Evolutionary conservation across 805 yeast species (phyloP).

Genomic region (Teunomyces gatunensis): DNA sequence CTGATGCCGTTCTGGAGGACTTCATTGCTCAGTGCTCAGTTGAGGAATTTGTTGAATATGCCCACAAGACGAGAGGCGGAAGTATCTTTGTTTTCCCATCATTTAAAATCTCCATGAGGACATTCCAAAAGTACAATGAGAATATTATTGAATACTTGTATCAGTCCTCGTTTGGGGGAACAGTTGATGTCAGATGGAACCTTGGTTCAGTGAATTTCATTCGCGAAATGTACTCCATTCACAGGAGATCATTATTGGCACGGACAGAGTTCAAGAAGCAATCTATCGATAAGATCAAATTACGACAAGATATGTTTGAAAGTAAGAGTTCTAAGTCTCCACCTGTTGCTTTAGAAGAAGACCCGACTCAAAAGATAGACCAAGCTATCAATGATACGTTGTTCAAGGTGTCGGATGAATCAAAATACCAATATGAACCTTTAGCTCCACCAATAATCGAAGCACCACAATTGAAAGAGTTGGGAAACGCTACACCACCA

Average conservation of each 20-base stretch:
- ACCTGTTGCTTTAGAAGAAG: conserved; percentile 15
- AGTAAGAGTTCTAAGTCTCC: conserved; percentile 9
- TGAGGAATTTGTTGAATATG: conserved; percentile 52
- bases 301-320: conserved; percentile 26
- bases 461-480: conserved; percentile 83
- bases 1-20: conserved; percentile 50
- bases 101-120: conserved; percentile 68
- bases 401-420: conserved; percentile 33
- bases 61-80: conserved; percentile 71
- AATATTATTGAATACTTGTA: conserved; percentile 64
- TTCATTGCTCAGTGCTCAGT: conserved; percentile 45
- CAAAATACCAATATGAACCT: conserved; percentile 57
- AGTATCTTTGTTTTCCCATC: conserved; percentile 78
- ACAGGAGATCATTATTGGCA: conserved; percentile 67
- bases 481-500: conserved; percentile 98
- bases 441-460: conserved; percentile 77
- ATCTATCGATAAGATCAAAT: conserved; percentile 27
- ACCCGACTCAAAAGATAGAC: conserved; percentile 27
- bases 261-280: conserved; percentile 42
- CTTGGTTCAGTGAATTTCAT: conserved; percentile 87
- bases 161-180: conserved; percentile 77
- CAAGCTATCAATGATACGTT: conserved; percentile 37
- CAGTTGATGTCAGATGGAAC: conserved; percentile 92
- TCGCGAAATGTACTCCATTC: conserved; percentile 88
- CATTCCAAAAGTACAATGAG: conserved; percentile 56